A percentile compares a stretch with the other conserved stretches of the same genome.
Conservation (phyloP, 306 rosid species). For the Amphicarpaea edgeworthii region DNA sequence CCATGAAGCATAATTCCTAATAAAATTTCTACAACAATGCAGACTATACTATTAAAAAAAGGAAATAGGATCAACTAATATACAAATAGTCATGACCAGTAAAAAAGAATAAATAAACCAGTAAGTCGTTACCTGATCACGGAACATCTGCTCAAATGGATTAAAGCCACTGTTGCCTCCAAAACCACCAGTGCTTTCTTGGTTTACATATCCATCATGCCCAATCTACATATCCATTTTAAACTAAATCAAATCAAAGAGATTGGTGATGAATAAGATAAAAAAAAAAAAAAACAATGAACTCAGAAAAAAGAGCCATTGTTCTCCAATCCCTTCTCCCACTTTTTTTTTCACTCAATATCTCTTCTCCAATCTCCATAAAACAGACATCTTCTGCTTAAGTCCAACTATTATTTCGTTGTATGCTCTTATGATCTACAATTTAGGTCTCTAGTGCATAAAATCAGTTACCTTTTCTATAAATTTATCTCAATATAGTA, state of each 20-base stretch:
- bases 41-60: not conserved
- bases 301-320: constrained; percentile 12
- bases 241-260: constrained; percentile 30
- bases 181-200: constrained; percentile 63
- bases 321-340: not conserved
- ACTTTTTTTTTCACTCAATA: not conserved
- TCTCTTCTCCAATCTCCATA: not conserved
- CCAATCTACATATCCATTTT: constrained; percentile 67
- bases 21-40: not conserved
- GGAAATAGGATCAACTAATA: not conserved
- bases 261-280: constrained; percentile 23
- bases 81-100: constrained; percentile 20
- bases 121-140: constrained; percentile 63
- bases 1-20: constrained; percentile 2
- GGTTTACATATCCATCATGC: constrained; percentile 74
- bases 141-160: constrained; percentile 75
- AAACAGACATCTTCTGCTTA: not conserved
- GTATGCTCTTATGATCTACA: constrained; percentile 4
- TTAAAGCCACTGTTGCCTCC: constrained; percentile 71
- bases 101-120: constrained; percentile 1
- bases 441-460: not conserved
- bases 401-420: not conserved
- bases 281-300: constrained; percentile 36
- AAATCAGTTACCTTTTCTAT: not conserved
- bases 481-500: not conserved